These are phyloP conservation scores for Alternaria burnsii DNA, from an alignment of 2,329 filamentous ascomycete genomes.

Conservation along the genomic window DNA sequence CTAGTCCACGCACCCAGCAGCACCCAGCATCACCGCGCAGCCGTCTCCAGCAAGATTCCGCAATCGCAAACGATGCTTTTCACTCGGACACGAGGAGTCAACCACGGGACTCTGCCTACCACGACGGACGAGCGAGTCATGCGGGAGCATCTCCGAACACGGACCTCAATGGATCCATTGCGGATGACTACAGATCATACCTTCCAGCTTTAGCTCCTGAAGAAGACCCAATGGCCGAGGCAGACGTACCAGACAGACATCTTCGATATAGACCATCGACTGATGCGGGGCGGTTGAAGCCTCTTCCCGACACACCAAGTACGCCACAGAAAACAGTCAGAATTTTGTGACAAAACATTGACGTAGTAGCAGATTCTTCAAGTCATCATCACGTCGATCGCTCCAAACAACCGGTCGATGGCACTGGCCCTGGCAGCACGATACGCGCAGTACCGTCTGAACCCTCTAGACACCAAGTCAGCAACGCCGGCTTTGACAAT, in stretches of 20 bases:
- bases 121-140: constrained; percentile 8
- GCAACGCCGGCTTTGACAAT: constrained; percentile 19
- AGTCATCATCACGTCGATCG: neutral
- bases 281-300: constrained; percentile 8
- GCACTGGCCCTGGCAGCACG: neutral
- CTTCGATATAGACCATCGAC: constrained; percentile 25
- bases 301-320: constrained; percentile 19
- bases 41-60: constrained; percentile 1
- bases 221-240: constrained; percentile 15
- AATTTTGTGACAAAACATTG: neutral
- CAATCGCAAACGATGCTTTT: constrained; percentile 2
- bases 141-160: constrained; percentile 5
- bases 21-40: constrained; percentile 7
- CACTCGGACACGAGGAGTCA: constrained; percentile 16
- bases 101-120: constrained; percentile 22
- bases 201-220: constrained; percentile 24
- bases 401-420: neutral
- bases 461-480: constrained; percentile 9
- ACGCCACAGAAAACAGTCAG: neutral
- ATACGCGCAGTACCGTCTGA: constrained; percentile 7
- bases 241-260: constrained; percentile 55
- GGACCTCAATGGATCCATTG: constrained; percentile 25
- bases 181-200: constrained; percentile 34
- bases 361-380: constrained; percentile 10
- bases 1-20: constrained; percentile 9